Evolutionary conservation across 2,329 filamentous ascomycete genomes (phyloP).

Genomic region (Colletotrichum sp.): DNA sequence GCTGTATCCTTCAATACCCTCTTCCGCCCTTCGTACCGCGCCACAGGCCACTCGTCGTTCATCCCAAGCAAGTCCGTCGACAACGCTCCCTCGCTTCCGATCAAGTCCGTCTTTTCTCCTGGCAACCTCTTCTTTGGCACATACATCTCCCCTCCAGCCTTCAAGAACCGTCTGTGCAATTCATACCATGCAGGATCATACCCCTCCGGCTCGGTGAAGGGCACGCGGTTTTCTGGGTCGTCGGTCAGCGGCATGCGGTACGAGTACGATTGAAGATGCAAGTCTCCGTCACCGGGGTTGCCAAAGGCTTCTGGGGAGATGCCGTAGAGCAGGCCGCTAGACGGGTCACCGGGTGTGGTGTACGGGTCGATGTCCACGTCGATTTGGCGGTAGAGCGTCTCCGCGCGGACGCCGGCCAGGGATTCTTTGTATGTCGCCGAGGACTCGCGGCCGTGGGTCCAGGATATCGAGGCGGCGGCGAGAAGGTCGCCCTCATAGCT

Average conservation of each 20-base stretch:
- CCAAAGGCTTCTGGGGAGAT: constrained; percentile 21
- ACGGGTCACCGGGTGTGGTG: constrained; percentile 5
- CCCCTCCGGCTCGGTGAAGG: constrained; percentile 21
- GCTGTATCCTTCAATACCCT: constrained; percentile 12
- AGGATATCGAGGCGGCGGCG: constrained; percentile 22
- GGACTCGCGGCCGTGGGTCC: constrained; percentile 21
- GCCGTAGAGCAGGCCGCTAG: constrained; percentile 23
- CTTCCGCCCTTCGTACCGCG: constrained; percentile 9
- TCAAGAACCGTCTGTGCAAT: constrained; percentile 15
- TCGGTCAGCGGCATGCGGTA: constrained; percentile 23
- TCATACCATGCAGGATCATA: constrained; percentile 24
- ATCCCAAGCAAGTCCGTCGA: constrained; percentile 27
- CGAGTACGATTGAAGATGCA: constrained; percentile 24
- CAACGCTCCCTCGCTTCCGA: constrained; percentile 22
- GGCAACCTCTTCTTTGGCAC: constrained; percentile 13
- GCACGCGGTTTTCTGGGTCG: constrained; percentile 13
- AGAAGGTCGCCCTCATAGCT: constrained; percentile 30
- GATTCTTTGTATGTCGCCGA: constrained; percentile 12
- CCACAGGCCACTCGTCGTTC: constrained; percentile 22
- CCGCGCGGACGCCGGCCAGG: constrained; percentile 22
- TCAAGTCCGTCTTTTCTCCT: constrained; percentile 21
- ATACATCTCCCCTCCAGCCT: constrained; percentile 15
- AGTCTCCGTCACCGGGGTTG: constrained; percentile 21
- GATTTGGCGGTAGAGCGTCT: constrained; percentile 22
- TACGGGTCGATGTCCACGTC: constrained; percentile 26